Base-by-base conservation (phyloP, 164 flowering plant genomes). In the Berberis thunbergii region DNA sequence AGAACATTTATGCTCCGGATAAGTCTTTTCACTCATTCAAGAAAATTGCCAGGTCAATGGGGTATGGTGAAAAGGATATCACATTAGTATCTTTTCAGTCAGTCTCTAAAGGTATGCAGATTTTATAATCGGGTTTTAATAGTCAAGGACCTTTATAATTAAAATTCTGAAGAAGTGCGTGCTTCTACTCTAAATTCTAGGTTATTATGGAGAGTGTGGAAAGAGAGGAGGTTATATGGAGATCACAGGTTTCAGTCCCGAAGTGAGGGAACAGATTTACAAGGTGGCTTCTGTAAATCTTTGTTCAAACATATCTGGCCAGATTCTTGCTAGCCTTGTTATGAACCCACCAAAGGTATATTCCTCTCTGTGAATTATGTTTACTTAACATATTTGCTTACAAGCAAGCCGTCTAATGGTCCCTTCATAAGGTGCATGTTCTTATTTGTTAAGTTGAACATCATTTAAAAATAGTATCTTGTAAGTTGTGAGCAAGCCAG, bases 161-260 rank as follows among this genome's bases (percentile, higher is more conserved):
- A 11, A 43, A 62, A 45, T 41, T 43, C 43, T 63, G 45, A 59
- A 54, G 45, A 50, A 6, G 57, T 3, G 45, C 57, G 56, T 3
- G 55, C 52, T 73, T 54, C n/a, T 71, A 26, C 70, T 7, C 44
- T 72, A 46, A 58, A 41, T 67, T 26, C 56, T 68, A 95, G 97
- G 99, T 6, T 91, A 86, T 64, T 73, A 91, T 67, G 99, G 99
- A 12, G 99, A 95, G 67, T 95, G 99, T 74, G 97, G 99, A 63
- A 95, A 91, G 74, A 74, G 99, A 81, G 99, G 99, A 75, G 99
- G 99, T 70, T 95, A 91, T 79, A 95, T 95, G 99, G 97, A 95
- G 73, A 83, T 95, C 39, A 95, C 99, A 43, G 99, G 99, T 58
- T 89, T 95, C 68, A 56, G 74, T 72, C 71, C 89, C 67, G 89